A percentile compares a stretch with the other conserved stretches of the same genome.
phyloP scores from a whole-genome alignment of 1,284 basidiomycete genomes.

The Porogramme epimiltina region DNA sequence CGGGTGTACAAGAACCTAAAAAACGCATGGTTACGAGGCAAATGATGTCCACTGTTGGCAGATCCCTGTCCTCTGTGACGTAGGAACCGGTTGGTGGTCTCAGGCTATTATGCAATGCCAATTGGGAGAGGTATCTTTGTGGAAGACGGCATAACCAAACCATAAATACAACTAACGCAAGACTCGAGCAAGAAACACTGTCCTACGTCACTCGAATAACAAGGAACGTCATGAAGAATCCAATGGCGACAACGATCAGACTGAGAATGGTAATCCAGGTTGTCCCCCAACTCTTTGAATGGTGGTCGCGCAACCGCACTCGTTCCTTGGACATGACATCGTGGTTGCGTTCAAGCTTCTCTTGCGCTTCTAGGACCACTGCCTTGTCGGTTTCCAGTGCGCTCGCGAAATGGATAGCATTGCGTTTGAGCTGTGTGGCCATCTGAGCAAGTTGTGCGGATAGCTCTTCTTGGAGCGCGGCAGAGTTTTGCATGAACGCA shows the following conservation, averaged over 20 bases:
- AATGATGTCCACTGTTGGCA: no score
- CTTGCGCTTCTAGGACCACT: constrained; percentile 58
- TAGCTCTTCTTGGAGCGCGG: constrained; percentile 69
- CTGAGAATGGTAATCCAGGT: constrained; percentile 71
- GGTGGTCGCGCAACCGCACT: constrained; percentile 61
- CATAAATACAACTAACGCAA: background rate
- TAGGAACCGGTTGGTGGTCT: no score
- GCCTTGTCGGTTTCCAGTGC: constrained; percentile 66
- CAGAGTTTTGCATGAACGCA: constrained; percentile 56
- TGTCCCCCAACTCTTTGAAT: constrained; percentile 66
- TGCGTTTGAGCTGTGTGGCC: constrained; percentile 76
- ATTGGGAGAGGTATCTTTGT: no score
- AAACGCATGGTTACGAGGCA: no score
- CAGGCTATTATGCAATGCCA: no score
- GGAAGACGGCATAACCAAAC: background rate
- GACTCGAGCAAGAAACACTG: background rate
- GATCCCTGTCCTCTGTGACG: no score
- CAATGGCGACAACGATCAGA: constrained; percentile 56
- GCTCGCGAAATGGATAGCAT: constrained; percentile 70
- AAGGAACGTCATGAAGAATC: constrained; percentile 74
- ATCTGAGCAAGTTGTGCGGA: constrained; percentile 74
- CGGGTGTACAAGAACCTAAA: no score
- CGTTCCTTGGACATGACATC: constrained; percentile 71
- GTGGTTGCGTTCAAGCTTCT: constrained; percentile 71
- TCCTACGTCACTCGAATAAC: constrained; percentile 62